Evolutionary conservation across 2,329 filamentous ascomycete species (phyloP), one percentile per base, ranked within the genome.

Genomic region (Huntiella moniliformis): DNA sequence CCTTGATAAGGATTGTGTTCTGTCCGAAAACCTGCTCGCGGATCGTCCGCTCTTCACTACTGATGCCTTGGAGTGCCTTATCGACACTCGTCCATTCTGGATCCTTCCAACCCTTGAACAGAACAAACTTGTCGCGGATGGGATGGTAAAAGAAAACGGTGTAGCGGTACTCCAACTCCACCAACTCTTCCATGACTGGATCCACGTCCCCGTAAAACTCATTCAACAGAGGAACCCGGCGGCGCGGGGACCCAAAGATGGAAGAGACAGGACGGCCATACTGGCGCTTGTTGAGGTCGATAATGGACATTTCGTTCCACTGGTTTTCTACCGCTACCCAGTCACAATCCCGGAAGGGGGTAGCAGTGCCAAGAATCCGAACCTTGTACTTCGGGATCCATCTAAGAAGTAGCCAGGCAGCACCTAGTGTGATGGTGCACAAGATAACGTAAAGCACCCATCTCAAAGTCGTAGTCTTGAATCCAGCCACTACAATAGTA

Each of bases 261-360:
- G 71, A 74, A 48, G 67, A 78, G 46, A 74, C 57, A 3, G 67
- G 66, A 48, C 67, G 72, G 42, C 67, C 73, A 58, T 72, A 77
- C 15, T 60, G 57, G 46, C 64, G 65, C 12, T 60, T 61, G 34
- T 69, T 67, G 10, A 96, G 70, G 42, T 76, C 57, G 55, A 93
- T 73, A n/a, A 91, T 73, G 10, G 72, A 69, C 60, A 96, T 82
- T 60, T 96, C 88, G 42, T 82, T 82, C 88, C 91, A 96, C 70
- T 96, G 86, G 56, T 98, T 95, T 71, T 95, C 91, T 52, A 96
- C 74, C 22, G 93, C 87, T 38, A 94, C 79, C 91, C 92, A 98
- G 50, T 82, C 71, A 56, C 84, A 91, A 46, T 82, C 74, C 45
- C 71, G 70, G 28, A 98, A 66, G 2, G 82, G 67, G 12, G 73